phyloP scores from a whole-genome alignment of 2,329 filamentous ascomycete species.

The Gaeumannomyces sp. region DNA sequence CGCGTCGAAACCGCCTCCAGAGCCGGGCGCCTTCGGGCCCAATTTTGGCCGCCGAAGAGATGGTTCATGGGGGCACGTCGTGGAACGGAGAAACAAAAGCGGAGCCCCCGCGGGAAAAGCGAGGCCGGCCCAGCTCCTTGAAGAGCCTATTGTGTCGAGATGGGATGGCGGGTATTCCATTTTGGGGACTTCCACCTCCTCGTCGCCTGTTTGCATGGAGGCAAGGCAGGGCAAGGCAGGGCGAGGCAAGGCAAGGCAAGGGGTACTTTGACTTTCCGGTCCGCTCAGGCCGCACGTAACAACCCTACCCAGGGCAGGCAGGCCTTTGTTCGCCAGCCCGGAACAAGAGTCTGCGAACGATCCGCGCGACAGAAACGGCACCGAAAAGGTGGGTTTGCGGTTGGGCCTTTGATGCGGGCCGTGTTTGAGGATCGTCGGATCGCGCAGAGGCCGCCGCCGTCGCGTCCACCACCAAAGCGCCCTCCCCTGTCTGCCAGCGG shows the following conservation, averaged over 20 bases:
- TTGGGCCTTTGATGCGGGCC: conserved; percentile 5
- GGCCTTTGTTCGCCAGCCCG: too few species aligned
- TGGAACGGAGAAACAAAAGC: background rate
- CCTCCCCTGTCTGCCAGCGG: background rate
- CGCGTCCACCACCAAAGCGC: too few species aligned
- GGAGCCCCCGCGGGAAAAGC: background rate
- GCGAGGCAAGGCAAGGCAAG: too few species aligned
- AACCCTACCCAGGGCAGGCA: too few species aligned
- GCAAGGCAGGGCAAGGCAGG: too few species aligned
- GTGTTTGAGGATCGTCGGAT: conserved; percentile 9
- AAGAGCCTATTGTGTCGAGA: background rate
- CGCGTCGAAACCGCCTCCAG: too few species aligned
- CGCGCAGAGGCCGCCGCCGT: background rate
- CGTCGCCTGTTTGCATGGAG: too few species aligned
- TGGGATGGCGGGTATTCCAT: background rate
- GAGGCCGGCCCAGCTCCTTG: background rate
- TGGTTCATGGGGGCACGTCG: too few species aligned
- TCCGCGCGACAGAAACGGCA: background rate
- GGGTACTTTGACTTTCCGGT: background rate
- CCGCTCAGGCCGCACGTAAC: too few species aligned
- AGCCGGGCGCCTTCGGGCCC: too few species aligned
- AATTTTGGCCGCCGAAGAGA: too few species aligned
- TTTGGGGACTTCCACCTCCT: too few species aligned
- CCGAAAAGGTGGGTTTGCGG: background rate
- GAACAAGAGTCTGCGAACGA: background rate